Evolutionary conservation across 2,329 filamentous ascomycete genomes (phyloP), one percentile per base, ranked within the genome.

Genomic region (Venturia aucupariae): DNA sequence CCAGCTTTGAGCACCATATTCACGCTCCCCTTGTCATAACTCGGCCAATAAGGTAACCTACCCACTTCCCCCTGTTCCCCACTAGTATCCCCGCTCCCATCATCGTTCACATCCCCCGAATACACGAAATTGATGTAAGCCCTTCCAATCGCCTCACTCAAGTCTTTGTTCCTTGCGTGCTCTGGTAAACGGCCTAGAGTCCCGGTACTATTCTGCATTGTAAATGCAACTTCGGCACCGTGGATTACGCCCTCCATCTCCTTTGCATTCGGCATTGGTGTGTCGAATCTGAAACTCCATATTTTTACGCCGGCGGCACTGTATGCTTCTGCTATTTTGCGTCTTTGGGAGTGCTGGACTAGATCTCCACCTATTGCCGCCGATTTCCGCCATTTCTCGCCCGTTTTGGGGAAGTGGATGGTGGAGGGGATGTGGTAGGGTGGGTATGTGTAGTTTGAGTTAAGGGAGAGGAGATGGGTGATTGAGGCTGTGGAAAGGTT

Each of bases 231-330:
- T 39, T 62, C 60, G 22, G 41, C 30, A 19, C 60, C 60, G 11
- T 51, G 60, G 4, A 38, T 62, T 10, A 24, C 22, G 2, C 38
- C 57, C 24, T 39, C 61, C 11, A 27, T 22, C 1, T 30, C n/a
- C n/a, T 32, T 46, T 6, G 61, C 27, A 15, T 51, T 51, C 61
- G 24, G 22, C 61, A 39, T 46, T 6, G 61, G 32, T 6, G 61
- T 39, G 22, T 62, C 61, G 24, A 51, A 62, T 13, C 60, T 17
- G 22, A 48, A 44, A 62, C 61, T 62, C 42, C 61, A 62, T 7
- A 39, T 24, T 35, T 51, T 62, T 1, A 15, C 24, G 3, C 61
- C 42, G 13, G 39, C 13, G 5, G 38, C 41, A 13, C 19, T 62
- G 10, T 48, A 62, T 48, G 19, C 39, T 22, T 48, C 22, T 19